Base-by-base conservation (phyloP, 805 yeast genomes). In the Candida alai region DNA sequence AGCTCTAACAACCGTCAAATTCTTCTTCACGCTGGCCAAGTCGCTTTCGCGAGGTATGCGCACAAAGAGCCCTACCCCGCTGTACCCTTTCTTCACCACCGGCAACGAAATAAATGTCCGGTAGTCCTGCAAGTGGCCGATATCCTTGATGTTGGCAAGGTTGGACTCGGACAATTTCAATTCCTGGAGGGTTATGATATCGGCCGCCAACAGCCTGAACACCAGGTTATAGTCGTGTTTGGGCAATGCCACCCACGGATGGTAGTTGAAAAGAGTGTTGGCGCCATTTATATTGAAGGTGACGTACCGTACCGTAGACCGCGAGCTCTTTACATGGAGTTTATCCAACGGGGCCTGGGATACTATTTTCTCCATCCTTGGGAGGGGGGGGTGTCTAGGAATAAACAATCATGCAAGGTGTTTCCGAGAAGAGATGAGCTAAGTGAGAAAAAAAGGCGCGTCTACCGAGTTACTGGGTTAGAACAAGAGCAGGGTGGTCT, bases 21-120 rank as follows among this genome's bases (percentile, higher is more conserved):
- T 52, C 13, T 53, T 50, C 34, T 47, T 52, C 13, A 54, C 45
- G 2, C 19, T 26, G 1, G 56, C 51, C 0, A 72, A 55, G 17
- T 80, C 84, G 8, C 54, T 56, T 0, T 56, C 59, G 1, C 50
- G 46, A 1, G 81, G 76, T 3, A 64, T 56, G 30, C 88, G 61
- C 2, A 85, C 70, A 58, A 85, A 90, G 3, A 90, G 73, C 0
- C 89, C 95, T 1, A 90, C 97, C 0, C 98, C 98, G 36, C 90
- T 76, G 54, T 93, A 93, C 0, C 97, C 97, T 49, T 78, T 84
- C 51, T 78, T 84, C 2, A 52, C 37, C 8, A 52, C 54, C 0
- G 96, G 95, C 9, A 87, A 61, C 0, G 90, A 68, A 21, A 87
- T 73, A 47, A 78, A 90, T 2, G 84, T 68, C 16, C 70, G 61